A percentile compares a stretch with the other conserved stretches of the same genome.
Conservation (phyloP, 768 basidiomycete species). For the Xerocomus brunneocitrinus region DNA sequence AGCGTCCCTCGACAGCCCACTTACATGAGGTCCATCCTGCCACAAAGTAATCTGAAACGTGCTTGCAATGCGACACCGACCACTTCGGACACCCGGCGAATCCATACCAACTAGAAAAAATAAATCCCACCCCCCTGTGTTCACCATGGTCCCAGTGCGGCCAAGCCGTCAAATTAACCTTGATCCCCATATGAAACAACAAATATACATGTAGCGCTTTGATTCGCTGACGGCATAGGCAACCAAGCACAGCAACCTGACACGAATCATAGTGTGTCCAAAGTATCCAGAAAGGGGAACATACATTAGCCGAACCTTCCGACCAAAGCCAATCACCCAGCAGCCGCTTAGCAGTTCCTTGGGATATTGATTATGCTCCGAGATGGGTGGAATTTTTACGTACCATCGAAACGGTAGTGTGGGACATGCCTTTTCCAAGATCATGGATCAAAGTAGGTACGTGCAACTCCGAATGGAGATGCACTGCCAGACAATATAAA, state of each 20-base stretch:
- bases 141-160: slow-evolving; percentile 12
- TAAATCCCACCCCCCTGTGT: not conserved
- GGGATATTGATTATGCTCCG: not conserved
- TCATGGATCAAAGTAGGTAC: slow-evolving; percentile 5
- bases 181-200: slow-evolving; percentile 20
- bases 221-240: slow-evolving; percentile 11
- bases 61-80: not conserved
- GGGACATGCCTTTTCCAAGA: slow-evolving; percentile 9
- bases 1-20: slow-evolving; percentile 21
- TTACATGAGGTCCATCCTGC: slow-evolving; percentile 12
- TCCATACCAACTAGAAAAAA: not conserved
- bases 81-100: not conserved
- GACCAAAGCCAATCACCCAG: not conserved
- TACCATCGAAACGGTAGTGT: slow-evolving; percentile 5
- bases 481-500: not conserved
- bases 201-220: slow-evolving; percentile 6
- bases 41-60: not conserved
- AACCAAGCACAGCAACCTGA: slow-evolving; percentile 13
- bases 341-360: not conserved
- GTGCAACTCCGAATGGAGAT: not conserved
- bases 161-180: slow-evolving; percentile 17
- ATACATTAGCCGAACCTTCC: not conserved
- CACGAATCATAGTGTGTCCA: not conserved
- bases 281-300: not conserved
- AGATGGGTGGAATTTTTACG: slow-evolving; percentile 20